Conservation (phyloP, 2,329 filamentous ascomycete genomes). For the Phoma sp. region DNA sequence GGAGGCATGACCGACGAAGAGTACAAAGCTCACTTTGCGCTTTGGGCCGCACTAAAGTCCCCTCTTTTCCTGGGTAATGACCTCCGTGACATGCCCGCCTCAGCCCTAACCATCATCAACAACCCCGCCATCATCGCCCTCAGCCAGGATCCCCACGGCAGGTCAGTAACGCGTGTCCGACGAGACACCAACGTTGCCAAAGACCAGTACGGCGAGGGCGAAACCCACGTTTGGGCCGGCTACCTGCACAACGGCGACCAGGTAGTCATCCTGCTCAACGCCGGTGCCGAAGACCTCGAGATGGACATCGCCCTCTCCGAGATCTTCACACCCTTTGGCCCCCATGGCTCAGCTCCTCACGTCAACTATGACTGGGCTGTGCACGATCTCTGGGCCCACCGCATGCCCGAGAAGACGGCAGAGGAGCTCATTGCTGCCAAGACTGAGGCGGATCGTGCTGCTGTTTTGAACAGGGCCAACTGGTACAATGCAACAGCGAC, state of each 20-base stretch:
- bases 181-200: conserved; percentile 28
- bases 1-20: conserved; percentile 42
- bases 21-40: conserved; percentile 50
- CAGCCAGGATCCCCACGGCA: conserved; percentile 34
- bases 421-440: conserved; percentile 22
- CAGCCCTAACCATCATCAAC: conserved; percentile 51
- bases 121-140: conserved; percentile 43
- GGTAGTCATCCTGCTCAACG: conserved; percentile 32
- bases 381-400: conserved; percentile 34
- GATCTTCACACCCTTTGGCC: conserved; percentile 34
- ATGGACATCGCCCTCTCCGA: conserved; percentile 33
- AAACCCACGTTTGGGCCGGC: conserved; percentile 36
- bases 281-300: conserved; percentile 26
- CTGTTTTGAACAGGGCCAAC: conserved; percentile 23
- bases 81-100: conserved; percentile 48
- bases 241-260: conserved; percentile 32
- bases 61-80: conserved; percentile 55
- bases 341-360: conserved; percentile 33
- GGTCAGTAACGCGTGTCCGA: conserved; percentile 31
- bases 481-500: conserved; percentile 35
- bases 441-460: conserved; percentile 14
- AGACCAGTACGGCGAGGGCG: conserved; percentile 33
- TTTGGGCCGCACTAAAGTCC: conserved; percentile 53
- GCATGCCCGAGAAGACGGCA: conserved; percentile 27
- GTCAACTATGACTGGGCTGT: conserved; percentile 33